A percentile compares a stretch with the other conserved stretches of the same genome.
These are phyloP conservation scores for Penicillium macrosclerotiorum DNA, from an alignment of 495 filamentous ascomycete genomes.

Conservation along the genomic window DNA sequence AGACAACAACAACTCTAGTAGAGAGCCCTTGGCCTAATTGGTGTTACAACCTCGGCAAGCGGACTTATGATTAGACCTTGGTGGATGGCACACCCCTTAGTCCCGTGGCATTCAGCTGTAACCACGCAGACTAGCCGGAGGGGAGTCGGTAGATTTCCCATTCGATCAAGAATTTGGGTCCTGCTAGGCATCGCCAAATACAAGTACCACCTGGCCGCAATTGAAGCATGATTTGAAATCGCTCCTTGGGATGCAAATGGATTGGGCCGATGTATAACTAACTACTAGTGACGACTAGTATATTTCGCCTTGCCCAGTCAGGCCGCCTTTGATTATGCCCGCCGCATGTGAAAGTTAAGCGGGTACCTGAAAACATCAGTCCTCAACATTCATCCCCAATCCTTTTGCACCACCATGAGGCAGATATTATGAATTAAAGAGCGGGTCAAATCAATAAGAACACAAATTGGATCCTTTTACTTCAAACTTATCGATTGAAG, in stretches of 20 bases:
- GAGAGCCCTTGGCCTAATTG: too few species aligned
- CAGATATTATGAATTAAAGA: background rate
- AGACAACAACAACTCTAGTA: too few species aligned
- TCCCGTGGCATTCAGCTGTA: background rate
- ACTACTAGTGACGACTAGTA: too few species aligned
- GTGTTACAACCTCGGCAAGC: too few species aligned
- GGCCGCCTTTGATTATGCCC: background rate
- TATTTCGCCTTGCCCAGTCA: background rate
- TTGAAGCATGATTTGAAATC: background rate
- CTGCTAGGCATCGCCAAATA: too few species aligned
- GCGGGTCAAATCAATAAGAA: background rate
- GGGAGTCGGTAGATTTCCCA: background rate
- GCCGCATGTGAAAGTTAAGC: slow-evolving; percentile 11
- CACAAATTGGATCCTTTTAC: background rate
- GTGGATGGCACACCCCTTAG: background rate
- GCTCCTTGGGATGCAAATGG: background rate
- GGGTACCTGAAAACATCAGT: background rate
- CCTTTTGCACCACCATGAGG: background rate
- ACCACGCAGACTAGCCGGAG: background rate
- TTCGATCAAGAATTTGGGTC: too few species aligned
- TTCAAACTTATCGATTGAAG: background rate
- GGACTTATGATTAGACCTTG: background rate
- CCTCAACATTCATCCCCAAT: background rate
- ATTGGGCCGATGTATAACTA: too few species aligned
- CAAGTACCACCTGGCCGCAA: too few species aligned